Conservation (phyloP, 164 flowering plant genomes). For the Macadamia integrifolia region DNA sequence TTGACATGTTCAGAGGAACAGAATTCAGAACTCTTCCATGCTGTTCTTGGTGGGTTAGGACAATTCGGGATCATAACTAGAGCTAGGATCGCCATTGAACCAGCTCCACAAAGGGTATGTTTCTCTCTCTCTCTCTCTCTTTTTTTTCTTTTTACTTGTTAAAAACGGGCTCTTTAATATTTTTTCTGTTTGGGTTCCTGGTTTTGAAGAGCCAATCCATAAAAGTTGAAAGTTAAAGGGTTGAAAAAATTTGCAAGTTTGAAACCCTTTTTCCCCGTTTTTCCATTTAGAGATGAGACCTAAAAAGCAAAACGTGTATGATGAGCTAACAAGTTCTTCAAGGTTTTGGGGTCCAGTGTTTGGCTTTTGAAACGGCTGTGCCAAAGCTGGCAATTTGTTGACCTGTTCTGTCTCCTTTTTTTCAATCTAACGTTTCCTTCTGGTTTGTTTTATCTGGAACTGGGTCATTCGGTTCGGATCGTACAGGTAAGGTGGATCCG, state of each 20-base stretch:
- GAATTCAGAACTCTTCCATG: conserved; percentile 66
- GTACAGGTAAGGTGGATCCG: conserved; percentile 87
- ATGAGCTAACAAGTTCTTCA: conserved; percentile 3
- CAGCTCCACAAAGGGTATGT: conserved; percentile 77
- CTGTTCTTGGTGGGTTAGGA: conserved; percentile 89
- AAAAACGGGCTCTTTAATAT: too few relatives aligned
- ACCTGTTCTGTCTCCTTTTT: conserved; percentile 9
- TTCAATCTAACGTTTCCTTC: conserved; percentile 5
- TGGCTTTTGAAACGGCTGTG: conserved; percentile 19
- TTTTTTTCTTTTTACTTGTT: background rate
- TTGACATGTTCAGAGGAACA: conserved; percentile 65
- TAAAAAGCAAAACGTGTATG: conserved; percentile 14
- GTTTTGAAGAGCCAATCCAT: too few relatives aligned
- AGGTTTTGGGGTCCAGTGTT: conserved; percentile 25
- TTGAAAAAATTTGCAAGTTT: too few relatives aligned
- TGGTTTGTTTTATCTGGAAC: background rate
- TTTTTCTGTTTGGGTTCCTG: too few relatives aligned
- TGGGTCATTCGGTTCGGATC: background rate
- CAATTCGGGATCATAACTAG: conserved; percentile 97
- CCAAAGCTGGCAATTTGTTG: conserved; percentile 42
- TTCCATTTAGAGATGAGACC: conserved; percentile 2
- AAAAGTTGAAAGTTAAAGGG: too few relatives aligned
- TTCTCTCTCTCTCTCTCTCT: background rate
- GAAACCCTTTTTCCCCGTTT: background rate
- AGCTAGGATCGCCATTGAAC: conserved; percentile 83